Evolutionary conservation across 345 rosid species (phyloP).

Genomic region (Sonneratia alba): DNA sequence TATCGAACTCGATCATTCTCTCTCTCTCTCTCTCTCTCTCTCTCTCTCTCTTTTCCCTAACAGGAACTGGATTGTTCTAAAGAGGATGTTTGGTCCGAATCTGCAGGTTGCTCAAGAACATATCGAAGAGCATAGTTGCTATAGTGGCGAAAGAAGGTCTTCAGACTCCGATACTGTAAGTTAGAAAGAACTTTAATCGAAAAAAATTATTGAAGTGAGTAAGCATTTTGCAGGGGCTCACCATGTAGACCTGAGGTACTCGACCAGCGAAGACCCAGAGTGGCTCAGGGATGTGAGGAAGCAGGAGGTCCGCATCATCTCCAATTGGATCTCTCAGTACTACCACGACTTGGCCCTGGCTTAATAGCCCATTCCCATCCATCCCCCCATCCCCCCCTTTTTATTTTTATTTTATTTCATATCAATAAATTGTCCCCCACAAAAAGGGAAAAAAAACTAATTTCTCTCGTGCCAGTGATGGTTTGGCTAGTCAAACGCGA

Average conservation of each 20-base stretch:
- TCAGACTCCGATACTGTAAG: background rate
- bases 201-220: too few species aligned
- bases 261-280: constrained; percentile 37
- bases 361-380: background rate
- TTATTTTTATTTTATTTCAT: too few species aligned
- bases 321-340: constrained; percentile 37
- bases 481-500: too few species aligned
- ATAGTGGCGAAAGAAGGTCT: constrained; percentile 45
- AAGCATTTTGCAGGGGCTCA: constrained; percentile 39
- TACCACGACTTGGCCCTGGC: constrained; percentile 22
- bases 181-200: too few species aligned
- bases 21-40: background rate
- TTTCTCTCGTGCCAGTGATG: too few species aligned
- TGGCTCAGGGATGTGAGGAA: constrained; percentile 46
- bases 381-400: too few species aligned
- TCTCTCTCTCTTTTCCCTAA: background rate
- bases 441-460: too few species aligned
- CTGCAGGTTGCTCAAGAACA: constrained; percentile 39
- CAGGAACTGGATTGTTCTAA: background rate
- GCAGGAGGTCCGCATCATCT: constrained; percentile 30
- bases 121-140: constrained; percentile 42
- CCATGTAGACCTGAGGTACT: constrained; percentile 53
- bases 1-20: constrained; percentile 3
- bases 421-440: too few species aligned
- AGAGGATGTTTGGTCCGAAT: background rate